phyloP scores from a whole-genome alignment of 352 stramenopile genomes.

The Phytophthora cactorum region DNA sequence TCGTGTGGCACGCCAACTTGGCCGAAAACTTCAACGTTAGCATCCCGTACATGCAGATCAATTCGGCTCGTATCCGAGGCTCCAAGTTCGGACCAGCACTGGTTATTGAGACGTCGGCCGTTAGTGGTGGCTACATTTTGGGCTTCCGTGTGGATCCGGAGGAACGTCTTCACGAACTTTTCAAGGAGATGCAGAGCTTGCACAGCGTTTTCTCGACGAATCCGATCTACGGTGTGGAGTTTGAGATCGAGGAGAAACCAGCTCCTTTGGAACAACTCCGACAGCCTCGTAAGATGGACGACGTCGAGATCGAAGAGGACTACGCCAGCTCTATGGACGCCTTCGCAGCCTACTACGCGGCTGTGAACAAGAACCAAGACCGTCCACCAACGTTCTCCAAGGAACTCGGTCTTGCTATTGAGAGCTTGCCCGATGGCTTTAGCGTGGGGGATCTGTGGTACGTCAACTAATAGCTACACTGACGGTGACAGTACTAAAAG shows the following conservation, averaged over 20 bases:
- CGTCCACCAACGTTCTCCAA: slow-evolving; percentile 73
- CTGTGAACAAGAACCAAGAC: slow-evolving; percentile 86
- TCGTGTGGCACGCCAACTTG: slow-evolving; percentile 94
- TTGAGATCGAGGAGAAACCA: slow-evolving; percentile 82
- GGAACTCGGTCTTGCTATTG: slow-evolving; percentile 86
- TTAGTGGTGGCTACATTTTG: slow-evolving; percentile 90
- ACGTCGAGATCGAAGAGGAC: slow-evolving; percentile 91
- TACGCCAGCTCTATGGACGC: slow-evolving; percentile 85
- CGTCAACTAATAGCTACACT: slow-evolving; percentile 44
- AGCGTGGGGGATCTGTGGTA: slow-evolving; percentile 74
- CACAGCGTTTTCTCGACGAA: slow-evolving; percentile 83
- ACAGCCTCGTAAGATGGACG: slow-evolving; percentile 79
- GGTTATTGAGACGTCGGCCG: slow-evolving; percentile 88
- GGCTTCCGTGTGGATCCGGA: slow-evolving; percentile 92
- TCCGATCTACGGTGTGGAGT: slow-evolving; percentile 92
- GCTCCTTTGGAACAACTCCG: slow-evolving; percentile 65
- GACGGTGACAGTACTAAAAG: neutral
- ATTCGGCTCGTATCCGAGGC: slow-evolving; percentile 78
- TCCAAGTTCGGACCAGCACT: slow-evolving; percentile 93
- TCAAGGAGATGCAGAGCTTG: slow-evolving; percentile 87
- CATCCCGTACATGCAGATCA: slow-evolving; percentile 95
- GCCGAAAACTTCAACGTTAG: slow-evolving; percentile 96
- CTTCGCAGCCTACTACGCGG: slow-evolving; percentile 91
- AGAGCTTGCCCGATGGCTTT: slow-evolving; percentile 84
- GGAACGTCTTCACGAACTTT: slow-evolving; percentile 84